phyloP scores from a whole-genome alignment of 352 stramenopile genomes.

The Pythium guiyangense region DNA sequence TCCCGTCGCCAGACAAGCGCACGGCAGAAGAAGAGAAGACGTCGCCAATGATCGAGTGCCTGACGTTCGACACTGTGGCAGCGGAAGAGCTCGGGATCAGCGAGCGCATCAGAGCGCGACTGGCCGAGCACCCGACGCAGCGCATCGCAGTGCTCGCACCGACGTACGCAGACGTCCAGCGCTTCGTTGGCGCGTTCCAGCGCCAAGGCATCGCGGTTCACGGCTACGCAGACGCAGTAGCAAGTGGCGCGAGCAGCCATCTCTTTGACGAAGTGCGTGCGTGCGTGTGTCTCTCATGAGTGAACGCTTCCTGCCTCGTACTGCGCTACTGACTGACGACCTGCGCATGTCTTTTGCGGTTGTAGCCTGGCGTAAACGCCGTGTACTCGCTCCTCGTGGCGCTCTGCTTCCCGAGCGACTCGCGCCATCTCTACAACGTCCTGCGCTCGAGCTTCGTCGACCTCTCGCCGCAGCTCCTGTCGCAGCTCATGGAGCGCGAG shows the following conservation, averaged over 20 bases:
- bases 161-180: constrained; percentile 29
- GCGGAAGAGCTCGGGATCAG: constrained; percentile 18
- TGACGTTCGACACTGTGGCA: constrained; percentile 13
- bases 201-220: constrained; percentile 30
- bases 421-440: constrained; percentile 73
- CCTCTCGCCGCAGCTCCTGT: constrained; percentile 54
- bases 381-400: constrained; percentile 68
- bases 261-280: constrained; percentile 22
- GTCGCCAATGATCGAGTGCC: constrained; percentile 8
- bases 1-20: neutral
- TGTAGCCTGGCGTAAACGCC: constrained; percentile 44
- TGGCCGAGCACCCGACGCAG: constrained; percentile 4
- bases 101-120: constrained; percentile 7
- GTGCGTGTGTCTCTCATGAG: too few relatives aligned
- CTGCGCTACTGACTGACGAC: neutral
- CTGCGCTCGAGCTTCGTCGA: constrained; percentile 57
- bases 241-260: constrained; percentile 4
- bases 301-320: neutral
- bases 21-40: neutral
- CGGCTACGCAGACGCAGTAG: neutral
- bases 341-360: neutral
- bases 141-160: constrained; percentile 31
- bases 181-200: constrained; percentile 27
- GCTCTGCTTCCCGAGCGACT: constrained; percentile 61
- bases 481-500: constrained; percentile 62